Conservation (phyloP, 1,139 yeast species). For the Magnusiomyces paraingens region DNA sequence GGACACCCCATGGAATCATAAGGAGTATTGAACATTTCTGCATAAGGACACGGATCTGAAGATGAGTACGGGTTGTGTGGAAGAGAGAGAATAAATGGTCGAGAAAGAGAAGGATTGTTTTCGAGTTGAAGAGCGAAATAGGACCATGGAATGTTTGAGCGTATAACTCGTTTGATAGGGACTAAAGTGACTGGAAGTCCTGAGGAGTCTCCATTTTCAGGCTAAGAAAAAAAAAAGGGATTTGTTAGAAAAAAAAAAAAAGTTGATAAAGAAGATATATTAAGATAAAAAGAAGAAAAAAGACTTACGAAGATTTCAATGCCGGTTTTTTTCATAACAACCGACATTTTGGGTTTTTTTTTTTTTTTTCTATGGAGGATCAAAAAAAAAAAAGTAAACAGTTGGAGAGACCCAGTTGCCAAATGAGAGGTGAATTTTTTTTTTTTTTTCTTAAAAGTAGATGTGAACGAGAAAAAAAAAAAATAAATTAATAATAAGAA, state of each 20-base stretch:
- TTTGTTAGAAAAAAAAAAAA: no score
- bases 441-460: not conserved
- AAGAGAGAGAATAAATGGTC: constrained; percentile 5
- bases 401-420: no score
- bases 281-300: not conserved
- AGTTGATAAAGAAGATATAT: not conserved
- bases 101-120: constrained; percentile 1
- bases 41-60: not conserved
- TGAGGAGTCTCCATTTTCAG: not conserved
- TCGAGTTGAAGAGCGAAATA: constrained; percentile 4
- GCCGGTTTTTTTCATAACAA: not conserved
- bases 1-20: not conserved
- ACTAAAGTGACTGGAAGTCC: constrained; percentile 5
- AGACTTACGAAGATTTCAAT: not conserved
- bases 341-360: no score
- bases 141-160: constrained; percentile 8
- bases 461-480: no score
- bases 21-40: not conserved
- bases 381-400: no score
- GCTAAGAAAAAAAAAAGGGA: not conserved
- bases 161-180: constrained; percentile 10
- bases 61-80: not conserved
- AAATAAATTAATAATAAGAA: no score
- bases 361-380: no score
- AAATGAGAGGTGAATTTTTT: no score